Percentiles rank a stretch among this genome's conserved stretches.
These are phyloP conservation scores for Biscutella laevigata DNA, from an alignment of 441 rosid genomes.

Conservation along the genomic window DNA sequence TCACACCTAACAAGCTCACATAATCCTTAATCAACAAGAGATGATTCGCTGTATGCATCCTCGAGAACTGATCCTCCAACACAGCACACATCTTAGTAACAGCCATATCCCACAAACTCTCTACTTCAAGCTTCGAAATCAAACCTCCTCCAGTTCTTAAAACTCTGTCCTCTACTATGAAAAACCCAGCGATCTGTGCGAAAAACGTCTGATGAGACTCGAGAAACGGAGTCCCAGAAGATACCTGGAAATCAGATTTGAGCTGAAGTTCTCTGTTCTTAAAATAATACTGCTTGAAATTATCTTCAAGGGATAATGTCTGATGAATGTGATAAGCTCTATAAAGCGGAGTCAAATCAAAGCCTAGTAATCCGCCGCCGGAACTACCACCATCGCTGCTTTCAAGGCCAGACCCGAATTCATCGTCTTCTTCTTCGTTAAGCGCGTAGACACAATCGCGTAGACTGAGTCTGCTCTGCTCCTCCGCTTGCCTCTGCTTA, in stretches of 20 bases:
- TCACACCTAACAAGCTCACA: slow-evolving; percentile 91
- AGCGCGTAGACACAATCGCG: slow-evolving; percentile 80
- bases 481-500: slow-evolving; percentile 94
- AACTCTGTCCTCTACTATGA: slow-evolving; percentile 78
- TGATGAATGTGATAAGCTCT: slow-evolving; percentile 88
- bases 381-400: slow-evolving; percentile 40
- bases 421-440: slow-evolving; percentile 75
- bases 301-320: slow-evolving; percentile 68
- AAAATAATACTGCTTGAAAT: slow-evolving; percentile 76
- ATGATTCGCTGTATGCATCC: slow-evolving; percentile 98
- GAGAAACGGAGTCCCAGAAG: slow-evolving; percentile 89
- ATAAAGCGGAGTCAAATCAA: slow-evolving; percentile 78
- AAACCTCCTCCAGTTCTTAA: slow-evolving; percentile 84
- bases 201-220: slow-evolving; percentile 97
- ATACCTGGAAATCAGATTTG: slow-evolving; percentile 91
- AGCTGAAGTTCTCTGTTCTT: slow-evolving; percentile 88
- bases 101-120: slow-evolving; percentile 89
- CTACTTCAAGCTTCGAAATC: slow-evolving; percentile 80
- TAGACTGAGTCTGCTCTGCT: slow-evolving; percentile 81
- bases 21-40: slow-evolving; percentile 84
- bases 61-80: slow-evolving; percentile 91
- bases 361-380: slow-evolving; percentile 43
- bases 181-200: slow-evolving; percentile 93
- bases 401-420: slow-evolving; percentile 32
- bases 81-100: slow-evolving; percentile 92